phyloP scores from a whole-genome alignment of 2,329 filamentous ascomycete genomes.

The Xylaria sp. region DNA sequence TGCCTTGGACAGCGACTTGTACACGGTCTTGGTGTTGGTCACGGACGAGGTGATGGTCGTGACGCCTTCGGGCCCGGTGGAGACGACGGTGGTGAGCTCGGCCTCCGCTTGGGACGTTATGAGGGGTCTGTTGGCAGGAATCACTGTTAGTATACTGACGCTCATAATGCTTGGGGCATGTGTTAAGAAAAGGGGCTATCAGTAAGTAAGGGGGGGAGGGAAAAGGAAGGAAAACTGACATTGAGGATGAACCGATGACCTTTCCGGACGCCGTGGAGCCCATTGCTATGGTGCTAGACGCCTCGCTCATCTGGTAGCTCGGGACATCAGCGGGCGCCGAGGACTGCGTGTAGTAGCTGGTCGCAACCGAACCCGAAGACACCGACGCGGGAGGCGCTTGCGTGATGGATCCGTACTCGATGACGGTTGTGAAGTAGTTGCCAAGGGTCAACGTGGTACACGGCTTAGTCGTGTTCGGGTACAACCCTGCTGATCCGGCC shows the following conservation, averaged over 20 bases:
- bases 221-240: slow-evolving; percentile 25
- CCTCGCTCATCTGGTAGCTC: slow-evolving; percentile 33
- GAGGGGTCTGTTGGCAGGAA: slow-evolving; percentile 11
- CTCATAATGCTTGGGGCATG: slow-evolving; percentile 5
- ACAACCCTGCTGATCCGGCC: slow-evolving; percentile 5
- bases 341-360: slow-evolving; percentile 24
- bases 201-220: neutral
- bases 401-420: slow-evolving; percentile 31
- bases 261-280: slow-evolving; percentile 5
- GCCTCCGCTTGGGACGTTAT: slow-evolving; percentile 1
- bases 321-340: slow-evolving; percentile 27
- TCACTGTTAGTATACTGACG: slow-evolving; percentile 17
- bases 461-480: slow-evolving; percentile 17
- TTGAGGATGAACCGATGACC: slow-evolving; percentile 13
- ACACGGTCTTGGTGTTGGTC: slow-evolving; percentile 18
- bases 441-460: slow-evolving; percentile 33
- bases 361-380: slow-evolving; percentile 20
- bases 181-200: neutral
- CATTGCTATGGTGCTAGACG: slow-evolving; percentile 25
- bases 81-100: neutral
- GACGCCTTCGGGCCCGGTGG: slow-evolving; percentile 3
- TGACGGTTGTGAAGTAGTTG: slow-evolving; percentile 32
- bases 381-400: slow-evolving; percentile 19
- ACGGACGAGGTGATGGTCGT: slow-evolving; percentile 23
- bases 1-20: slow-evolving; percentile 7